Base-by-base conservation (phyloP, 2,329 filamentous ascomycete genomes). In the Ophiocordyceps camponoti-rufipedis region DNA sequence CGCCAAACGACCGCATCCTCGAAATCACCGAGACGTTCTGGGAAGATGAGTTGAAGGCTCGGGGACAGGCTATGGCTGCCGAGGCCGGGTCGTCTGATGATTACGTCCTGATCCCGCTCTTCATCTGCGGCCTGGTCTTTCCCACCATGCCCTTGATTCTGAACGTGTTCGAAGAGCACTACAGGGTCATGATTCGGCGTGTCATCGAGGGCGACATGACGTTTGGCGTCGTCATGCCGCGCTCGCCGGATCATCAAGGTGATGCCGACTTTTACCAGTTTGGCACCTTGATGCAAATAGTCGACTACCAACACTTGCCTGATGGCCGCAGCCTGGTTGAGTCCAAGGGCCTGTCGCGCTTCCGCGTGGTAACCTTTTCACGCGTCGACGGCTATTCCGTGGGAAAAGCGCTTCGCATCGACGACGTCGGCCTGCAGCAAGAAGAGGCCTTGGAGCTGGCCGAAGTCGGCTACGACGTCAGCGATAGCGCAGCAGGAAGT, bases 111-210 rank as follows among this genome's bases (percentile, higher is more conserved):
- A 72, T 80, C 4, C 75, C 85, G 0, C 66, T 94, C 0, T 94
- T 94, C 53, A 74, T 93, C 31, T 91, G 84, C 61, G 86, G 85
- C 0, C 62, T 93, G 9, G 75, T 85, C 0, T 89, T 91, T 53
- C 88, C 88, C 1, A 69, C 72, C 2, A 86, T 89, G 75, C 85
- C 82, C 0, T 88, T 85, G 0, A 91, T 91, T 52, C 66, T 94
- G 3, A 84, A 93, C 54, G 75, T 95, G n/a, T 94, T 94, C 56
- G 88, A 94, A 58, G 84, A 85, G n/a, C 74, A 84, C 7, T 94
- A 94, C 58, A 77, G 85, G 8, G 69, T 91, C n/a, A 91, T 94
- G 85, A 81, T 94, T 35, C 74, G 82, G 42, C 75, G 86, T 33
- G 82, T 78, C 0, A 66, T 93, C 45, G 81, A 87, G 50, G 77